These are phyloP conservation scores for Boechera retrofracta DNA, from an alignment of 345 rosid genomes.

Conservation along the genomic window DNA sequence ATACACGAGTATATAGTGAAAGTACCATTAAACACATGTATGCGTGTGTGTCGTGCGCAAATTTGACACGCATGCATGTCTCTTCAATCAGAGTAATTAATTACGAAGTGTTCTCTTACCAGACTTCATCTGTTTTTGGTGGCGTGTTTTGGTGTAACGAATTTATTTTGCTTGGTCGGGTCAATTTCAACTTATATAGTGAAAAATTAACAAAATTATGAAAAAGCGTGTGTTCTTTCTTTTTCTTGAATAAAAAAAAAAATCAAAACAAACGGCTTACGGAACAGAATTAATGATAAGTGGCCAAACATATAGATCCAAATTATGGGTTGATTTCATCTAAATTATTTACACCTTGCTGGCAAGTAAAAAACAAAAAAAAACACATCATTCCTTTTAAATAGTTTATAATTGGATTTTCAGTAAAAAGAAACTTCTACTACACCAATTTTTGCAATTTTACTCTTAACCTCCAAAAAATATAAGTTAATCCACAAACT, in stretches of 20 bases:
- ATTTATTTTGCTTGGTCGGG: slow-evolving; percentile 37
- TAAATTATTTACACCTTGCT: background rate
- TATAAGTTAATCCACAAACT: too few species aligned
- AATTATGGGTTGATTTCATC: background rate
- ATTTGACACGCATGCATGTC: slow-evolving; percentile 30
- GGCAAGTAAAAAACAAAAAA: background rate
- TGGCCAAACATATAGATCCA: slow-evolving; percentile 18
- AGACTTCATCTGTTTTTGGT: slow-evolving; percentile 46
- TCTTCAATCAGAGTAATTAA: slow-evolving; percentile 11
- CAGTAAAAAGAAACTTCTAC: too few species aligned
- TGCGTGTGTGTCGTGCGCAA: slow-evolving; percentile 15
- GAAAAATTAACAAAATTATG: slow-evolving; percentile 12
- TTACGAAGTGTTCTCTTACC: slow-evolving; percentile 41
- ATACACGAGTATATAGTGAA: background rate
- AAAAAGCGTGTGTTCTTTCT: background rate
- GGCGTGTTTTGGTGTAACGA: slow-evolving; percentile 37
- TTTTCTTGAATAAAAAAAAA: background rate
- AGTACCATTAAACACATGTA: background rate
- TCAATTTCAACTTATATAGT: slow-evolving; percentile 34
- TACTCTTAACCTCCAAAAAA: too few species aligned
- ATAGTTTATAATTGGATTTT: too few species aligned
- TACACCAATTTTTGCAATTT: too few species aligned
- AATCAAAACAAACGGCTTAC: slow-evolving; percentile 1
- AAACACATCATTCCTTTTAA: background rate
- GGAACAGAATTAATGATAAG: background rate